phyloP scores from a whole-genome alignment of 2,329 filamentous ascomycete species.

The Neonectria coccinea region DNA sequence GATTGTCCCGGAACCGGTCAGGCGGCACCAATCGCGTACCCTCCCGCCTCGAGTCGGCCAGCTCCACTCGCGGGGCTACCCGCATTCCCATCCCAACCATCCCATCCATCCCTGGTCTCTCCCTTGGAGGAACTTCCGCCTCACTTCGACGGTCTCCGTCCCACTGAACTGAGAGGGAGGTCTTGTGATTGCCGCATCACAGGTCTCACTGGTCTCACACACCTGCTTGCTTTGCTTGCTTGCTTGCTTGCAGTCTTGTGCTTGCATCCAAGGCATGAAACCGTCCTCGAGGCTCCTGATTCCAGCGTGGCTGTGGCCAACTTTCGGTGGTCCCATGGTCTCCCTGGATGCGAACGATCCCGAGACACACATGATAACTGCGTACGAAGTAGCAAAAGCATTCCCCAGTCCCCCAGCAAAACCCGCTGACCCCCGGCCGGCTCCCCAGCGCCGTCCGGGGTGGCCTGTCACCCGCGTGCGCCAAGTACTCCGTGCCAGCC shows the following conservation, averaged over 20 bases:
- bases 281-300: background rate
- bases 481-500: slow-evolving; percentile 41
- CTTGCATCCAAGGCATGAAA: background rate
- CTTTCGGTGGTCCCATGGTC: background rate
- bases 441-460: slow-evolving; percentile 32
- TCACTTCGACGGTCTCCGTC: slow-evolving; percentile 34
- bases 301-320: background rate
- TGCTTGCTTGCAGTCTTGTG: background rate
- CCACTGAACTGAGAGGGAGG: too few relatives aligned
- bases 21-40: slow-evolving; percentile 47
- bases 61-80: slow-evolving; percentile 46
- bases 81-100: slow-evolving; percentile 16
- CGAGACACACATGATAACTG: background rate
- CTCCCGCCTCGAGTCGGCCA: slow-evolving; percentile 42
- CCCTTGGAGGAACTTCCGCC: slow-evolving; percentile 45
- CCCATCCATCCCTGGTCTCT: slow-evolving; percentile 29
- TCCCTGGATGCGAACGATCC: background rate
- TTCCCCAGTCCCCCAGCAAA: slow-evolving; percentile 30
- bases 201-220: background rate
- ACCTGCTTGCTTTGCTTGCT: background rate
- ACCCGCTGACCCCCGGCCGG: slow-evolving; percentile 32
- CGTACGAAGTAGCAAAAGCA: background rate
- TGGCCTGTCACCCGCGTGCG: slow-evolving; percentile 6
- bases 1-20: slow-evolving; percentile 44
- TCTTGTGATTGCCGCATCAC: slow-evolving; percentile 14